A percentile compares a stretch with the other conserved stretches of the same genome.
phyloP scores from a whole-genome alignment of 1,284 basidiomycete species.

The Trametes hirsuta region DNA sequence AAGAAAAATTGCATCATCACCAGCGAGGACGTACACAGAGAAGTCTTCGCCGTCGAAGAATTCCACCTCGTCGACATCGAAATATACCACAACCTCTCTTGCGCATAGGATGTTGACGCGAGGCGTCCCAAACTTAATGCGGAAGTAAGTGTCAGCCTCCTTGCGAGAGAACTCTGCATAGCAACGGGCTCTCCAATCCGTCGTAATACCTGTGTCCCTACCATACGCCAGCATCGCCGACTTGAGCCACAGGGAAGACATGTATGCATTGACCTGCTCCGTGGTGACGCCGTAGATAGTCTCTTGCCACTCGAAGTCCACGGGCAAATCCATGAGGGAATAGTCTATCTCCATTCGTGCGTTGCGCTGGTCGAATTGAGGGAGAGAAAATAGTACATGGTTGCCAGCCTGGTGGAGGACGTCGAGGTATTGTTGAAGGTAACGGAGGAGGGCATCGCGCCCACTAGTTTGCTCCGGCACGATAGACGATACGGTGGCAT shows the following conservation, averaged over 20 bases:
- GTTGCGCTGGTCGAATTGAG: constrained; percentile 34
- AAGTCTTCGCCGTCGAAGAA: constrained; percentile 33
- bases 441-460: constrained; percentile 22
- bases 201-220: constrained; percentile 1
- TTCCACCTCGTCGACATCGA: constrained; percentile 33
- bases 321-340: constrained; percentile 9
- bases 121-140: constrained; percentile 34
- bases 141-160: constrained; percentile 28
- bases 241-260: constrained; percentile 37
- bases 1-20: background rate
- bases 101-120: constrained; percentile 35
- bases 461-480: constrained; percentile 12
- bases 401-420: constrained; percentile 34
- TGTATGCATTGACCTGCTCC: constrained; percentile 36
- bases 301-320: constrained; percentile 20
- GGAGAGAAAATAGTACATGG: constrained; percentile 36
- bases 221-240: constrained; percentile 32
- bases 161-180: constrained; percentile 33
- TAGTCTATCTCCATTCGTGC: constrained; percentile 30
- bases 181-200: constrained; percentile 22
- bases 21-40: constrained; percentile 22
- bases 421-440: constrained; percentile 29
- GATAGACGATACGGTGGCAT: constrained; percentile 12
- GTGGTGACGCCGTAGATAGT: constrained; percentile 31
- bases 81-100: constrained; percentile 37